These are phyloP conservation scores for Fusarium tanahbumbuense DNA, from an alignment of 2,329 filamentous ascomycete genomes.

Conservation along the genomic window DNA sequence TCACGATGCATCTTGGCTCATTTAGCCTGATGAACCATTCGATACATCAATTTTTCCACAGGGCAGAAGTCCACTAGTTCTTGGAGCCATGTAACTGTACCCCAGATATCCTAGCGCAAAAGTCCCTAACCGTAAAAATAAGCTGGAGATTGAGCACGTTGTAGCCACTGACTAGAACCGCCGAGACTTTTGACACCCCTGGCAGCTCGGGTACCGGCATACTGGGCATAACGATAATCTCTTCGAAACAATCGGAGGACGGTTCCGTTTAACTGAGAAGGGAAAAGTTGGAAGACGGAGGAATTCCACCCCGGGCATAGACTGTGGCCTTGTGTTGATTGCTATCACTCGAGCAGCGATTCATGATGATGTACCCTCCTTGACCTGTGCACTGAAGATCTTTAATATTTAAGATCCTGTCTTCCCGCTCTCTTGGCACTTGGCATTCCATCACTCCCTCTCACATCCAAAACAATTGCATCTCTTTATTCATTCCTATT, in stretches of 20 bases:
- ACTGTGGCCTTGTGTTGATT: neutral
- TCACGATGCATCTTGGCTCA: neutral
- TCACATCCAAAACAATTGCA: slow-evolving; percentile 1
- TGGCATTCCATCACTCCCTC: slow-evolving; percentile 14
- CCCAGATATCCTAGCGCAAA: neutral
- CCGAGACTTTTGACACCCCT: neutral
- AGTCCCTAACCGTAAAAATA: neutral
- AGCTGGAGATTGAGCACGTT: neutral
- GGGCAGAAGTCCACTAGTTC: neutral
- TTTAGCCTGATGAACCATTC: neutral
- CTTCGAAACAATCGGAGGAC: neutral
- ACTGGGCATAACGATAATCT: neutral
- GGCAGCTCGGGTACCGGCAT: neutral
- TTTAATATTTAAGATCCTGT: slow-evolving; percentile 6
- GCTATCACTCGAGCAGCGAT: neutral
- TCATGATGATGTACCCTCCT: neutral
- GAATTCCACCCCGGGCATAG: neutral
- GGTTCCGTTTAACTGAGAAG: neutral
- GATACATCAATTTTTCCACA: neutral
- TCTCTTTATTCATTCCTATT: slow-evolving; percentile 11
- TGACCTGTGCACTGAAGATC: neutral
- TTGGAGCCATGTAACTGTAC: neutral
- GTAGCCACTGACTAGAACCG: neutral
- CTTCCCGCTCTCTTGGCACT: slow-evolving; percentile 15
- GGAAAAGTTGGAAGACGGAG: neutral